These are phyloP conservation scores for Neofusicoccum umdonicola DNA, from an alignment of 2,329 filamentous ascomycete species.

Conservation along the genomic window DNA sequence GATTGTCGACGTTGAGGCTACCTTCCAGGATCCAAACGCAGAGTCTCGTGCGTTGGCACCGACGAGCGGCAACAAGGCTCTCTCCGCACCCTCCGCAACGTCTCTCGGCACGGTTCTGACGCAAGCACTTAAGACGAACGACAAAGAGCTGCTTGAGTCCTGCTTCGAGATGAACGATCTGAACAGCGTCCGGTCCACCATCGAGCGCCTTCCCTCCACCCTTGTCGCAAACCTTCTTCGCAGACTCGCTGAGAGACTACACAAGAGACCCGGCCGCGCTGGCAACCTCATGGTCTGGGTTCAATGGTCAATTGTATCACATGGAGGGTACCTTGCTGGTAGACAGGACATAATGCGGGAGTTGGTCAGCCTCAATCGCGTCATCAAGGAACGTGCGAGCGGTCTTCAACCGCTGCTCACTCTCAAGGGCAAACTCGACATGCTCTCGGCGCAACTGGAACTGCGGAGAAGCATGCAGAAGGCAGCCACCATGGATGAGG, in stretches of 20 bases:
- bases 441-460: slow-evolving; percentile 87
- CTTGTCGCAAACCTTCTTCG: slow-evolving; percentile 76
- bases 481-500: slow-evolving; percentile 54
- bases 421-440: slow-evolving; percentile 91
- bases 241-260: slow-evolving; percentile 81
- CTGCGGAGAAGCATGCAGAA: slow-evolving; percentile 69
- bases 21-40: slow-evolving; percentile 45
- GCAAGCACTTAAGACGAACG: slow-evolving; percentile 89
- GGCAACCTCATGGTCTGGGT: slow-evolving; percentile 93
- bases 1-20: slow-evolving; percentile 71
- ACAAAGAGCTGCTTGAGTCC: slow-evolving; percentile 83
- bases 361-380: slow-evolving; percentile 76
- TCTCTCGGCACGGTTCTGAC: slow-evolving; percentile 90
- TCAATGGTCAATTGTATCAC: slow-evolving; percentile 88
- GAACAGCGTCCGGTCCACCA: slow-evolving; percentile 77
- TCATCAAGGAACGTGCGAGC: slow-evolving; percentile 80
- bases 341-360: slow-evolving; percentile 80
- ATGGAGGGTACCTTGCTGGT: slow-evolving; percentile 85
- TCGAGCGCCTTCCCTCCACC: slow-evolving; percentile 83
- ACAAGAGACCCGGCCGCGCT: slow-evolving; percentile 82
- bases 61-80: slow-evolving; percentile 43
- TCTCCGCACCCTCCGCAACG: slow-evolving; percentile 66
- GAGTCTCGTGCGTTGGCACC: slow-evolving; percentile 47
- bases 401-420: slow-evolving; percentile 79
- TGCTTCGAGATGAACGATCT: slow-evolving; percentile 81